These are phyloP conservation scores for Eucalyptus albens DNA, from an alignment of 345 rosid genomes.

Conservation along the genomic window DNA sequence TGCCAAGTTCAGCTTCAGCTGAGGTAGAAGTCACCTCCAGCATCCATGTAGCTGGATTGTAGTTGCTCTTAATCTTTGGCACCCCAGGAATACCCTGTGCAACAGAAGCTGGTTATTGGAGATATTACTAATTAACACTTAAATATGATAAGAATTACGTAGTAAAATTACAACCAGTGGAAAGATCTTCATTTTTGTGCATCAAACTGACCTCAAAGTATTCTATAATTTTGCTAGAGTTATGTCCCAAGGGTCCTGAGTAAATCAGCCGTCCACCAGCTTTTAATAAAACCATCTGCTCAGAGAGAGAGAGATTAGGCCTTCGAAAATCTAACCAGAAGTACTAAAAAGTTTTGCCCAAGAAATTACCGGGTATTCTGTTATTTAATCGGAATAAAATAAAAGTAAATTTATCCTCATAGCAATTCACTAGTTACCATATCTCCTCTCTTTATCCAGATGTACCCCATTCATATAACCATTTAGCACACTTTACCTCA, in stretches of 20 bases:
- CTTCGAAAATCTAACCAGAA: background rate
- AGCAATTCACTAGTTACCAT: background rate
- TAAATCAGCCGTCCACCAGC: slow-evolving; percentile 56
- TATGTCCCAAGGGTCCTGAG: slow-evolving; percentile 46
- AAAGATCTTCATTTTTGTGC: background rate
- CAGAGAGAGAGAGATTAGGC: background rate
- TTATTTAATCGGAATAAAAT: background rate
- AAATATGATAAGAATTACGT: too few relatives aligned
- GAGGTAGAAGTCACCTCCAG: slow-evolving; percentile 54
- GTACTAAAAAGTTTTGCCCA: background rate
- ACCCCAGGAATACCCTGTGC: slow-evolving; percentile 49
- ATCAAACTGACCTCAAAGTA: slow-evolving; percentile 52
- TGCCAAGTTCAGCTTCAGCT: slow-evolving; percentile 38
- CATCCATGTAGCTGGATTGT: slow-evolving; percentile 87
- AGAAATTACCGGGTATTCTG: background rate
- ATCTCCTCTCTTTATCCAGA: too few relatives aligned
- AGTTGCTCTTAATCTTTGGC: slow-evolving; percentile 44
- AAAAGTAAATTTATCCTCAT: background rate
- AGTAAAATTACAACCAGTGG: background rate
- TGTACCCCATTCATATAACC: too few relatives aligned
- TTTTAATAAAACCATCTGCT: slow-evolving; percentile 61
- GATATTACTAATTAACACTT: background rate
- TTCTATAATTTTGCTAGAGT: slow-evolving; percentile 41
- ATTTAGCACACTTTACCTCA: slow-evolving; percentile 24
- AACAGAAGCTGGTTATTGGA: background rate